Evolutionary conservation across 148 eudicot genomes (phyloP).

Genomic region (Chenopodium album): DNA sequence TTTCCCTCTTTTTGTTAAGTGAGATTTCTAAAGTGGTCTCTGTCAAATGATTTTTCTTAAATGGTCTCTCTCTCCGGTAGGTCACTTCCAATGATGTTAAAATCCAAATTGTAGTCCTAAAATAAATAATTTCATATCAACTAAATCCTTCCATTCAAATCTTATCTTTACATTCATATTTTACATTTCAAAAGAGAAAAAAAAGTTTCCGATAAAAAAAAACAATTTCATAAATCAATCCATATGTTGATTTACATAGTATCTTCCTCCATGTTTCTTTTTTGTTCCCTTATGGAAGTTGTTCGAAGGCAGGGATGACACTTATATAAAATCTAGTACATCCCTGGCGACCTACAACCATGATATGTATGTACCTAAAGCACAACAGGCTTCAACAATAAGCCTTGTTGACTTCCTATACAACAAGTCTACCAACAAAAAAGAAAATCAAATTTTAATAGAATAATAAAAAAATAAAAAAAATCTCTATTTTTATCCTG

Average conservation of each 20-base stretch:
- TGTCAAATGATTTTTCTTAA: too few species aligned
- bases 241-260: constrained; percentile 6
- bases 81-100: too few species aligned
- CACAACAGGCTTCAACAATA: constrained; percentile 13
- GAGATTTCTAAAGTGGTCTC: too few species aligned
- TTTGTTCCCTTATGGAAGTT: not conserved
- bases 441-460: not conserved
- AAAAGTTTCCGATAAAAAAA: not conserved
- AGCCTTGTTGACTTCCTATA: constrained; percentile 12
- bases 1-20: too few species aligned
- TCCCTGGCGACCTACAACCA: not conserved
- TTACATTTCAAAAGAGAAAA: not conserved
- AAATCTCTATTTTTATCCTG: constrained; percentile 8
- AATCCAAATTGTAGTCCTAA: too few species aligned
- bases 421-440: not conserved
- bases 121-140: too few species aligned
- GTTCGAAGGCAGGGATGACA: constrained; percentile 8
- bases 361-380: constrained; percentile 10
- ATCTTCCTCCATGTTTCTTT: not conserved
- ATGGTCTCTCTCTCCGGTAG: too few species aligned
- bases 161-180: too few species aligned
- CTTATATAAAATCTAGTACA: not conserved
- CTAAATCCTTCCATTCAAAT: too few species aligned
- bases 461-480: not conserved
- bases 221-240: not conserved